Base-by-base conservation (phyloP, 1,284 basidiomycete genomes). In the Afroboletus lepidellus region DNA sequence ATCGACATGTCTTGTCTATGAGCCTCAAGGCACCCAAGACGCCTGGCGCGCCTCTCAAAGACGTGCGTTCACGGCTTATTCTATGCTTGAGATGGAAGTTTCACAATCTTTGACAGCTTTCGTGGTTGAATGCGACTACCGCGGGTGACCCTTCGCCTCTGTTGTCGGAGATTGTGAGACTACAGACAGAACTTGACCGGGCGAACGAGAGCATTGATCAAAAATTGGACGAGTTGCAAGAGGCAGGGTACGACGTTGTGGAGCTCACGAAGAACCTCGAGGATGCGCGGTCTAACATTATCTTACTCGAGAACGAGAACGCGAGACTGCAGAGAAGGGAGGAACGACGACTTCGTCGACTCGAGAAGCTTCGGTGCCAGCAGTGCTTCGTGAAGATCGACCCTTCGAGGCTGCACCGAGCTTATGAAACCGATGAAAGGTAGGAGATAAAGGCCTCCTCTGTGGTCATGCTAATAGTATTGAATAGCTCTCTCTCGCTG, bases 151-250 rank as follows among this genome's bases (percentile, higher is more conserved):
- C 78, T 3, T 73, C 81, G 15, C 84, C 83, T 37, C 69, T 90
- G 23, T 58, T 89, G 20, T 70, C 75, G 8, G 85, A 90, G 65
- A 85, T 90, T 46, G 74, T 72, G 36, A 79, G 84, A 24, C 69
- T 90, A 46, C 86, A 90, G 58, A 72, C 73, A 13, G 83, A 92
- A 57, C 81, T 94, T 18, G 84, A 87, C 55, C 74, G 67, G 2
- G 90, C 90, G 5, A 92, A 93, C 66, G 82, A 88, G 38, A 87
- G 80, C 60, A 87, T 94, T 45, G 91, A 94, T 60, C 84, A 90
- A 60, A 92, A 92, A 67, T 76, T 94, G 9, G 87, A 90, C 64
- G 83, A 85, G 53, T 81, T 94, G 6, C 87, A 90, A 61, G 83
- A 90, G 52, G 86, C 87, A 3, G 90, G 89, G 1, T 68, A 85